Evolutionary conservation across 805 yeast species (phyloP).

Genomic region (Blastobotrys terrestris): DNA sequence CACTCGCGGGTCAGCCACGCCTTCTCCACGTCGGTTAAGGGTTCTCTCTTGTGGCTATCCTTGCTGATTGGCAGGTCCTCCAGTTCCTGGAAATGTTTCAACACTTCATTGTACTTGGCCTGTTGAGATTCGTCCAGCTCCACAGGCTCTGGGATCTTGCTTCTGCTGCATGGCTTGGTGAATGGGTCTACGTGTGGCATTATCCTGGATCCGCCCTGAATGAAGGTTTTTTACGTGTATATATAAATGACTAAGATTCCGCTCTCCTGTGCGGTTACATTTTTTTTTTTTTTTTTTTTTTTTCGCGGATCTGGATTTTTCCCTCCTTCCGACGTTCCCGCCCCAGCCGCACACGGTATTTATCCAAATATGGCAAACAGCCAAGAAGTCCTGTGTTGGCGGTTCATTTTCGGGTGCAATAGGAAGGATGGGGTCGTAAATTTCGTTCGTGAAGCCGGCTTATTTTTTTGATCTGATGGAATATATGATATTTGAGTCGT

Average conservation of each 20-base stretch:
- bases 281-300: no score
- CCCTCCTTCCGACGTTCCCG: background rate
- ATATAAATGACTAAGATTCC: background rate
- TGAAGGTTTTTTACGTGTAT: background rate
- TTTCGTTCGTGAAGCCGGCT: no score
- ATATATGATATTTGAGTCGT: no score
- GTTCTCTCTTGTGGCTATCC: conserved; percentile 35
- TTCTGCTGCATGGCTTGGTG: conserved; percentile 42
- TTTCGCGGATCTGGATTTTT: background rate
- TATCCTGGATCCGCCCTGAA: background rate
- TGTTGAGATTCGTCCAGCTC: conserved; percentile 50
- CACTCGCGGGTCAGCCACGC: conserved; percentile 95
- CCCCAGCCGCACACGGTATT: background rate
- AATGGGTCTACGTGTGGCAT: conserved; percentile 43
- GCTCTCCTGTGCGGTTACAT: no score
- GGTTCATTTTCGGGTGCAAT: no score
- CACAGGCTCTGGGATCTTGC: conserved; percentile 46
- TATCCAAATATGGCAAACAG: background rate
- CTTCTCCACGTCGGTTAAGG: conserved; percentile 51
- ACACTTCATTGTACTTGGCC: conserved; percentile 54
- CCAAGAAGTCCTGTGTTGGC: no score
- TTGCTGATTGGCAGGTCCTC: conserved; percentile 37
- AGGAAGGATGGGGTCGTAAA: no score
- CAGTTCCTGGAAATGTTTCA: conserved; percentile 54
- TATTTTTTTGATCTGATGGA: no score